Base-by-base conservation (phyloP, 306 rosid species). In the Rosa chinensis region DNA sequence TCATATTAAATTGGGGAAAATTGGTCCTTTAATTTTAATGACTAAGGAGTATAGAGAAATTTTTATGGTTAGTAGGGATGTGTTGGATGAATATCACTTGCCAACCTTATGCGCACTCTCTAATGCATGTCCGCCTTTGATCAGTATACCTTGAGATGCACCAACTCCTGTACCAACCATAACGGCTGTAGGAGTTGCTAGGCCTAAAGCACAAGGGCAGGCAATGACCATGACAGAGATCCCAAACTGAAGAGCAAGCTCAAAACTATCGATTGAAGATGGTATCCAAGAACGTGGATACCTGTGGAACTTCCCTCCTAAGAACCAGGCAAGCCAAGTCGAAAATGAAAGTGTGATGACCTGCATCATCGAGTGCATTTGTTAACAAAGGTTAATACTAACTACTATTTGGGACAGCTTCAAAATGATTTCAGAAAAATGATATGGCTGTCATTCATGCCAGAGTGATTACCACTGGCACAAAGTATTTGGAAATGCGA, bases 81-180 rank as follows among this genome's bases (percentile, higher is more conserved):
- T 79, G 35, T 40, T n/a, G 52, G 72, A 32, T 43, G 18, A 63
- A 25, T 21, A 53, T 13, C 37, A 77, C 44, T 62, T 67, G 78
- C 83, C 76, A 14, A 93, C 98, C 93, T 93, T 93, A 56, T 90
- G 93, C 4, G 98, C 92, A 81, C 79, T 90, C 85, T 91, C 97
- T 83, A 93, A 84, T 4, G 98, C 98, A 76, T 85, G 91, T 10
- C 98, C 98, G 2, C 98, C 98, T 88, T 93, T 93, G 84, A 93
- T 91, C 77, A 93, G 82, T 37, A 93, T 92, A 72, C 98, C 98
- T 80, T 90, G 97, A 77, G 97, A 84, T 28, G 98, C 98, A 48
- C 98, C 98, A 56, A 93, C 95, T 40, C 98, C 97, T 5, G 97
- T 93, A 39, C 98, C 98, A 61, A 93, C 98, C 98, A 93, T 91